Evolutionary conservation across 768 basidiomycete genomes (phyloP), one percentile per base, ranked within the genome.

Genomic region (Lactifluus volemus): DNA sequence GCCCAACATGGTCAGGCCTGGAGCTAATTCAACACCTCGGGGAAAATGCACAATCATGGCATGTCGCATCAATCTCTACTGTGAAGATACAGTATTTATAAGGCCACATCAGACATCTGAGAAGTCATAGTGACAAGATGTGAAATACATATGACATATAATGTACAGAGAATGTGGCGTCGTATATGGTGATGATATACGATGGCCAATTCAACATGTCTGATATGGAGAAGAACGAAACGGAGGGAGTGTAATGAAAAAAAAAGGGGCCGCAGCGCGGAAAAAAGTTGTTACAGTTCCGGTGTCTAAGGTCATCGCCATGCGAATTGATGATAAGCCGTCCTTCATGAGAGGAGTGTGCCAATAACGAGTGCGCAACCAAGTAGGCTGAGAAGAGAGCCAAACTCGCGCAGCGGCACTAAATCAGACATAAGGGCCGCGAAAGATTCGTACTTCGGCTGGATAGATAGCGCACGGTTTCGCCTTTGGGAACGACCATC

Each of bases 351-450:
- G 17, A 65, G 59, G 36, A 66, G 50, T 2, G 65, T 64, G 45
- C 65, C 59, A 30, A 66, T 29, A 42, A 66, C 65, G 21, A 66
- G 53, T 17, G 64, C 65, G 25, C 42, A 58, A 12, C 65, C 65
- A 55, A 66, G 36, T 15, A 66, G 47, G 51, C 60, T 58, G 10
- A 66, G 59, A 53, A 66, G 50, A 41, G 64, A 55, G 15, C 65
- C 65, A 39, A 66, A 66, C 21, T 53, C 59, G 19, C 52, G 58
- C 41, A 65, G 19, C 10, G 63, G 63, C 30, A 60, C 54, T 49
- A 59, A 48, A 38, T 55, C 59, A 2, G 65, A 59, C 53, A 66
- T 59, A 45, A 65, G 54, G 14, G 52, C 53, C 5, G 58, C 21
- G 54, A 59, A 21, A 19, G 55, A 54, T 32, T 57, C 59, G 42